Evolutionary conservation across 164 flowering plant genomes (phyloP), one percentile per base, ranked within the genome.

Genomic region (Chimonanthus salicifolius): DNA sequence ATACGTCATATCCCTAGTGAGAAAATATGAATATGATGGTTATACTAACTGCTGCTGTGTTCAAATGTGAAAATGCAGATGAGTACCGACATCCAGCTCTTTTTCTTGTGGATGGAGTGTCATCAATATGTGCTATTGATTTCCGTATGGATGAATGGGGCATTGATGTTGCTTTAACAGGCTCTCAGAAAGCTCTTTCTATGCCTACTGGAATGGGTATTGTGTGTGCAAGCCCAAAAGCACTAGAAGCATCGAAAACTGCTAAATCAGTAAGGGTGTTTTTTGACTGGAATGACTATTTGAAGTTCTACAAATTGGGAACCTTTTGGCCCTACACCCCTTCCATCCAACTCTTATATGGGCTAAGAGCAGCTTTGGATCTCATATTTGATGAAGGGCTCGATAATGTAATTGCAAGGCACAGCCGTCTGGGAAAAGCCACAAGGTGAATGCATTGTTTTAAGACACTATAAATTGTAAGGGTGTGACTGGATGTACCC

Each of bases 91-190:
- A 94, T 77, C 98, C 98, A 46, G 98, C 97, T 58, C 87, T 94
- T 68, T 74, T 92, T 47, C 92, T 92, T 3, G 98, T 94, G 48
- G 98, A 94, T 75, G 98, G 98, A 47, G 98, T 94, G 62, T 94
- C 98, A 10, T 94, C 98, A 47, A 94, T 94, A 16, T 89, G 97
- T 80, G 98, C 98, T 16, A 90, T 94, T 71, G 98, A 94, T 78
- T 94, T 94, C 79, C 95, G 97, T 47, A 94, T 94, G 98, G 98
- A 94, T 71, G 98, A 94, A 74, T 94, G 98, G 98, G 98, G 98
- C 51, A 73, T 94, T 4, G 98, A 94, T 82, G 98, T 94, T 67
- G 98, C 98, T 45, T 74, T 94, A 68, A 94, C 98, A 6, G 98
- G 98, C 48, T 94, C 98, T 54, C 98, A 94, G 79, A 94, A 94